Evolutionary conservation across 2,329 filamentous ascomycete genomes (phyloP).

Genomic region (Neurospora sp.): DNA sequence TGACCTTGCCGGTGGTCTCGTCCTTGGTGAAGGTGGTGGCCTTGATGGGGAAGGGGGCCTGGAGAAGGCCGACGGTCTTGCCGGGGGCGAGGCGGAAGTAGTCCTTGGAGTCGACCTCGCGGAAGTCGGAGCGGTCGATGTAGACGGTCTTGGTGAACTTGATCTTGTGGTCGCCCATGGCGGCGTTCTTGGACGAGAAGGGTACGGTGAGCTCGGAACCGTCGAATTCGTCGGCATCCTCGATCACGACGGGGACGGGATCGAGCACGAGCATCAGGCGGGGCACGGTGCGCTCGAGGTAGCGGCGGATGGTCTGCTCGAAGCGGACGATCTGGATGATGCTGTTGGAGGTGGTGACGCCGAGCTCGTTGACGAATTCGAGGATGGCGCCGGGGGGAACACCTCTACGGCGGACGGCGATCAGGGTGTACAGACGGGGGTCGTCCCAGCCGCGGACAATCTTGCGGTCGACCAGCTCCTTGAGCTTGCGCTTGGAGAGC

Average conservation of each 20-base stretch:
- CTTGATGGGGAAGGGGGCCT: constrained; percentile 54
- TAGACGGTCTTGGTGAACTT: constrained; percentile 55
- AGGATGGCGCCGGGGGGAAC: constrained; percentile 82
- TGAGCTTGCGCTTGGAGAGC: constrained; percentile 76
- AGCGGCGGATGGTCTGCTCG: constrained; percentile 74
- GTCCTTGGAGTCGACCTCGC: constrained; percentile 54
- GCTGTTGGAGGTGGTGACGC: constrained; percentile 73
- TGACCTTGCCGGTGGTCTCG: constrained; percentile 33
- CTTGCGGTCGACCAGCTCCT: constrained; percentile 67
- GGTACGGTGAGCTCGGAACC: constrained; percentile 49
- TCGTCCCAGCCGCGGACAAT: constrained; percentile 85
- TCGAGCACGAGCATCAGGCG: constrained; percentile 85
- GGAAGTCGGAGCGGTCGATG: constrained; percentile 62
- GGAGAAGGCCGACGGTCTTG: constrained; percentile 57
- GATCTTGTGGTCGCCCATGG: constrained; percentile 25
- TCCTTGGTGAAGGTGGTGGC: constrained; percentile 56
- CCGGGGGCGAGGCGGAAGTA: constrained; percentile 64
- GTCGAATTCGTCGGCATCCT: constrained; percentile 63
- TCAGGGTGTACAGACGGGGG: constrained; percentile 79
- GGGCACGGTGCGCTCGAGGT: constrained; percentile 80
- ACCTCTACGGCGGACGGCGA: constrained; percentile 72
- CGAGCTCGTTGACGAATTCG: constrained; percentile 83
- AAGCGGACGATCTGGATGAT: constrained; percentile 76
- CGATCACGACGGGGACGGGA: constrained; percentile 72
- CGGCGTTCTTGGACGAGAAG: constrained; percentile 38